These are phyloP conservation scores for Melaleuca alternifolia DNA, from an alignment of 345 rosid species.

Conservation along the genomic window DNA sequence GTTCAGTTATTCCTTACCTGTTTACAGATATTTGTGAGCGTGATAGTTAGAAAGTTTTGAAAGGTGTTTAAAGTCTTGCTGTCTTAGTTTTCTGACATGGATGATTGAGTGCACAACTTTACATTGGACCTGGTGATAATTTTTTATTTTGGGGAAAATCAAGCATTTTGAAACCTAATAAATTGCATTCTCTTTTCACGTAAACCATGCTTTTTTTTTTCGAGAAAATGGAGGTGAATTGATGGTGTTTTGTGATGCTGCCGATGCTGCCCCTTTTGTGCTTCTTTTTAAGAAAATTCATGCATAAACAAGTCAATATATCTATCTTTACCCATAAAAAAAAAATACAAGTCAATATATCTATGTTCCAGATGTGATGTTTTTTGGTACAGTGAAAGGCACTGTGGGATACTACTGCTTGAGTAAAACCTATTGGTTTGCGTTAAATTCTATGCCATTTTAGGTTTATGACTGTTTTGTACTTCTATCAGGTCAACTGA, in stretches of 20 bases:
- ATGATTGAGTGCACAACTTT: neutral
- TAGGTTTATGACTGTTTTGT: neutral
- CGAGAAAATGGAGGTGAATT: neutral
- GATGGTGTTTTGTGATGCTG: neutral
- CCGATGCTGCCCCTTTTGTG: neutral
- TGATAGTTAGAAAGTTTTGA: neutral
- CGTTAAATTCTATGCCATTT: neutral
- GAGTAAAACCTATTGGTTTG: neutral
- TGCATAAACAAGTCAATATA: neutral
- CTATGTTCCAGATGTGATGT: neutral
- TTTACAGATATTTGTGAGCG: neutral
- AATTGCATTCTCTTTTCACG: neutral
- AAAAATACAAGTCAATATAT: neutral
- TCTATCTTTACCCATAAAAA: neutral
- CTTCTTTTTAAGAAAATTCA: neutral
- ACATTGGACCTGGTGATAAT: neutral
- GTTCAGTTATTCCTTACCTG: neutral
- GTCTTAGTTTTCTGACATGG: neutral
- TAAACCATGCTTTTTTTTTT: neutral
- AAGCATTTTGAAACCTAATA: neutral
- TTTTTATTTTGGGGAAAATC: neutral
- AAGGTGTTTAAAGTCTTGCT: neutral
- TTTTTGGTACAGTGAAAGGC: neutral
- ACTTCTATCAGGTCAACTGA: constrained; percentile 58
- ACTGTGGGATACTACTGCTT: neutral